Evolutionary conservation across 352 stramenopile species (phyloP).

Genomic region (Globisporangium splendens): DNA sequence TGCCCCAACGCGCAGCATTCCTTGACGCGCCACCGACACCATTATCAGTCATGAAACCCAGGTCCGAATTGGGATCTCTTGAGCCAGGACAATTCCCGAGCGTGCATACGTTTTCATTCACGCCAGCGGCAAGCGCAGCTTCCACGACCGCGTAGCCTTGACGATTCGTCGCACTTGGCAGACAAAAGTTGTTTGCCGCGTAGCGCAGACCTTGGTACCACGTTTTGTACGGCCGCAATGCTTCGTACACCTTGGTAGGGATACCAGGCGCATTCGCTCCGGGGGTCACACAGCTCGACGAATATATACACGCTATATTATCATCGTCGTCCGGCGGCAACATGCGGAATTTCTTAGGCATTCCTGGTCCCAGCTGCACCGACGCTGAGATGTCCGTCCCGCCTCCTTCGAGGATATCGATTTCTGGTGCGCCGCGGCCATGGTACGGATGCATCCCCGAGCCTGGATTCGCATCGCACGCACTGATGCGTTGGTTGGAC

Average conservation of each 20-base stretch:
- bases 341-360: constrained; percentile 50
- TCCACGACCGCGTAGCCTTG: constrained; percentile 39
- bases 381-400: constrained; percentile 81
- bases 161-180: constrained; percentile 4
- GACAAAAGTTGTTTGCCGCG: constrained; percentile 55
- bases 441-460: constrained; percentile 71
- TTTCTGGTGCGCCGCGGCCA: constrained; percentile 84
- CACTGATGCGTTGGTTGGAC: constrained; percentile 48
- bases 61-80: constrained; percentile 46
- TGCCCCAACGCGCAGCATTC: constrained; percentile 31
- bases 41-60: constrained; percentile 14
- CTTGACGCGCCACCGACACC: constrained; percentile 23
- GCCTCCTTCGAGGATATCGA: constrained; percentile 91
- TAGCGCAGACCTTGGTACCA: constrained; percentile 74
- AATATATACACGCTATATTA: constrained; percentile 34
- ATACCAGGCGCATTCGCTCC: constrained; percentile 44
- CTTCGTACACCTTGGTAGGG: constrained; percentile 34
- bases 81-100: constrained; percentile 36
- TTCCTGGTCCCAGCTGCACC: constrained; percentile 79
- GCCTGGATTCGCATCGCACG: constrained; percentile 83
- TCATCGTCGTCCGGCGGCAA: constrained; percentile 10
- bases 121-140: constrained; percentile 27
- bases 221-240: constrained; percentile 44
- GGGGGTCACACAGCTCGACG: constrained; percentile 26
- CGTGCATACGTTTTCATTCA: constrained; percentile 50